Conservation (phyloP, 352 stramenopile species). For the Blastocystis sp. region DNA sequence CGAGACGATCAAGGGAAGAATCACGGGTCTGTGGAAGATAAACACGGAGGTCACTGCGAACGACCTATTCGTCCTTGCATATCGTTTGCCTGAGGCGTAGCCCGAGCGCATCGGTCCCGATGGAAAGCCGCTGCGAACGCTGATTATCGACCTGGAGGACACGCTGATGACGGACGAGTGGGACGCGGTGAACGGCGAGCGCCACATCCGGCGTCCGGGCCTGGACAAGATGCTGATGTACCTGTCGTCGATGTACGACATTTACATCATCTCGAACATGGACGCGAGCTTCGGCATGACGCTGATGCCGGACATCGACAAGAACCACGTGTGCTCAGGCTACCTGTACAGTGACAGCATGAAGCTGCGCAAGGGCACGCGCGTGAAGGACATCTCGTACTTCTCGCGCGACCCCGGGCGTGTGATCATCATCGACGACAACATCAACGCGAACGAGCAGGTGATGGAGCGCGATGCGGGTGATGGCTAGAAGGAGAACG, state of each 20-base stretch:
- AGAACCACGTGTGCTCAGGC: neutral
- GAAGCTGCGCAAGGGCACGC: neutral
- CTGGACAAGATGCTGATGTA: conserved; percentile 56
- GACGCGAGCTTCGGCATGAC: neutral
- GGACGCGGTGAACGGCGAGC: conserved; percentile 15
- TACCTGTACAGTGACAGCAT: neutral
- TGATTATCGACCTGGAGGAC: conserved; percentile 18
- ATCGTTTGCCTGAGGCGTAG: neutral
- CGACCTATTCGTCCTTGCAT: neutral
- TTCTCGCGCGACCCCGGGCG: conserved; percentile 8
- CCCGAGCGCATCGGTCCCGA: neutral
- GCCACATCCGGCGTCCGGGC: neutral
- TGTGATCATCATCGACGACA: conserved; percentile 20
- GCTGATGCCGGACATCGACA: neutral
- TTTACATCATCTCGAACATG: neutral
- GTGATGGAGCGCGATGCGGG: neutral
- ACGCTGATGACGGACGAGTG: conserved; percentile 5
- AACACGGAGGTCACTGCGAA: neutral
- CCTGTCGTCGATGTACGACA: conserved; percentile 31
- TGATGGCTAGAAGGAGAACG: conserved; percentile 21
- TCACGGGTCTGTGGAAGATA: neutral
- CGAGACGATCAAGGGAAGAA: neutral
- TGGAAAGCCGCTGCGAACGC: neutral
- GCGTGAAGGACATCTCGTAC: neutral
- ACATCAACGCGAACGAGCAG: neutral